Evolutionary conservation across 2,329 filamentous ascomycete species (phyloP).

Genomic region (Zymoseptoria passerinii): DNA sequence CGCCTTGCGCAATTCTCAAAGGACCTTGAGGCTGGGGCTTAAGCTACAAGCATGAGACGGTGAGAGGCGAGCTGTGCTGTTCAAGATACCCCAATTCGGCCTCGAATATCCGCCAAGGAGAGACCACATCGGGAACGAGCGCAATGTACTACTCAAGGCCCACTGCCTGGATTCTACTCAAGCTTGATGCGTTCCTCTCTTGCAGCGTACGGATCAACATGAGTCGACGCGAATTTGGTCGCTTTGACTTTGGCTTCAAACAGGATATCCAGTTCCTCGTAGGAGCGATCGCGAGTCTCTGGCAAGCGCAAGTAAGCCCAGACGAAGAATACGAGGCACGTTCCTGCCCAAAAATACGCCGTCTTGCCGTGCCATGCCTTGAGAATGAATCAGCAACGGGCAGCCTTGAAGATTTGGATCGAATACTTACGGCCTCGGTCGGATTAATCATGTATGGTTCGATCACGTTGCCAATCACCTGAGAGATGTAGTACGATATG

Average conservation of each 20-base stretch:
- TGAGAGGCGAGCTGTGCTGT: not conserved
- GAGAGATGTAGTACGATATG: conserved; percentile 23
- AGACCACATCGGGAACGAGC: not conserved
- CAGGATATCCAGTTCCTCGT: conserved; percentile 32
- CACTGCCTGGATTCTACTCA: not conserved
- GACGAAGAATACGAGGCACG: conserved; percentile 16
- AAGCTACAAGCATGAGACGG: too few relatives aligned
- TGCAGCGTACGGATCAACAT: conserved; percentile 11
- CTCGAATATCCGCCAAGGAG: too few relatives aligned
- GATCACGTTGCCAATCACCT: conserved; percentile 28
- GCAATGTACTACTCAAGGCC: not conserved
- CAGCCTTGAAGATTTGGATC: too few relatives aligned
- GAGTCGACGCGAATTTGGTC: conserved; percentile 18
- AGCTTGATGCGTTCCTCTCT: conserved; percentile 3
- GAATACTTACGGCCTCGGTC: not conserved
- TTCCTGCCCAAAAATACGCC: conserved; percentile 6
- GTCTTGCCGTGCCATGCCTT: not conserved
- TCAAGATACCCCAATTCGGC: not conserved
- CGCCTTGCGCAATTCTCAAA: conserved; percentile 19
- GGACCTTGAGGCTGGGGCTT: conserved; percentile 15
- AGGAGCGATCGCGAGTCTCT: conserved; percentile 30
- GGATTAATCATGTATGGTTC: conserved; percentile 34
- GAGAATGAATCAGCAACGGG: too few relatives aligned
- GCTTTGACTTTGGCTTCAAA: conserved; percentile 27
- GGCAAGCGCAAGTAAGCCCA: conserved; percentile 30